These are phyloP conservation scores for Rhamnella rubrinervis DNA, from an alignment of 331 rosid genomes.

Conservation along the genomic window DNA sequence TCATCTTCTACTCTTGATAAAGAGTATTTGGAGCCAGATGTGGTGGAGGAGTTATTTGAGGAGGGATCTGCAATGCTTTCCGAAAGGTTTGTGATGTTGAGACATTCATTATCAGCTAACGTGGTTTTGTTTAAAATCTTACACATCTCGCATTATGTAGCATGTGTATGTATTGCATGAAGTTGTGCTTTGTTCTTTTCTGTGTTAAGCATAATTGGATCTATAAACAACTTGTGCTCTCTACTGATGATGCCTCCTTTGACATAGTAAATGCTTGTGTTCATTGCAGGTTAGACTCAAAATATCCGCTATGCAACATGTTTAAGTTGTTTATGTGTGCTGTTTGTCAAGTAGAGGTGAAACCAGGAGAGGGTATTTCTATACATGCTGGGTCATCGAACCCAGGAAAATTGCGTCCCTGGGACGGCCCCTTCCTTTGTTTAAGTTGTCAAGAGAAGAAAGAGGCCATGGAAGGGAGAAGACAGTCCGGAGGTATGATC, in stretches of 20 bases:
- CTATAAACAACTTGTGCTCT: neutral
- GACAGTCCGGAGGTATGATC: constrained; percentile 54
- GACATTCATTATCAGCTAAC: too few species aligned
- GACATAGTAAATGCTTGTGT: constrained; percentile 30
- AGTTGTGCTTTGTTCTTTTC: too few species aligned
- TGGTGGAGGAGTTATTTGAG: constrained; percentile 76
- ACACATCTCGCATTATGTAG: too few species aligned
- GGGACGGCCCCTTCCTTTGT: constrained; percentile 99
- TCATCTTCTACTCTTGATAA: constrained; percentile 70
- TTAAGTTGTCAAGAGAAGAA: constrained; percentile 92
- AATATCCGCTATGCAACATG: constrained; percentile 98
- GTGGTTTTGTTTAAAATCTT: too few species aligned
- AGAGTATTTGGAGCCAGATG: constrained; percentile 75
- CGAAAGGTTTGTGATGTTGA: constrained; percentile 61
- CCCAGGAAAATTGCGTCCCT: constrained; percentile 73
- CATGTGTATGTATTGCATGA: too few species aligned
- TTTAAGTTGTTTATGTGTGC: constrained; percentile 92
- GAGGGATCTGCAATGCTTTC: constrained; percentile 98
- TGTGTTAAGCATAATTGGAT: neutral
- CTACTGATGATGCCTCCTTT: constrained; percentile 15
- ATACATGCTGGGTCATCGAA: constrained; percentile 63
- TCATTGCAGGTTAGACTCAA: constrained; percentile 78
- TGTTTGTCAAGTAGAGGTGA: constrained; percentile 88
- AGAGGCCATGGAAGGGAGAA: constrained; percentile 99
- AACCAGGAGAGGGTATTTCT: constrained; percentile 94